These are phyloP conservation scores for Pichia sp. DNA, from an alignment of 1,139 yeast species.

Conservation along the genomic window DNA sequence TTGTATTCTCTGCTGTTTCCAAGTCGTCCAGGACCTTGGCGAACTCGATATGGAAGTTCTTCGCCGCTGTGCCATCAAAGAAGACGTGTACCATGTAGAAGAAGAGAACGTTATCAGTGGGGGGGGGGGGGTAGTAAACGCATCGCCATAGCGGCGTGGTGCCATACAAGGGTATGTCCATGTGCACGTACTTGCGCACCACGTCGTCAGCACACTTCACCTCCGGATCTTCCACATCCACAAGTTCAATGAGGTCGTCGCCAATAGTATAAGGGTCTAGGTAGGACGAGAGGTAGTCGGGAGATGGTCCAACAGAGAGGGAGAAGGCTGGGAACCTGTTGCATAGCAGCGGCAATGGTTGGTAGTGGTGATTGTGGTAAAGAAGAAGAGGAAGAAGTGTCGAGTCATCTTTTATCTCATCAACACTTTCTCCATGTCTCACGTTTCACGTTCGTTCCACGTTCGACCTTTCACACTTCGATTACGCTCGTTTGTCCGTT, in stretches of 20 bases:
- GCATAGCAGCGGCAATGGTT: neutral
- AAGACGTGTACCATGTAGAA: constrained; percentile 31
- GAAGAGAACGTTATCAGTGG: constrained; percentile 22
- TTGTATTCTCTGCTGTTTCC: neutral
- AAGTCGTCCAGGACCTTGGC: neutral
- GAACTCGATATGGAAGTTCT: constrained; percentile 26
- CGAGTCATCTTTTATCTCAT: neutral
- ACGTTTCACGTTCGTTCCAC: no score
- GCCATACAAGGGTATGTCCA: no score
- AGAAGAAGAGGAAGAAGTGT: neutral
- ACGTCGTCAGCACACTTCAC: no score
- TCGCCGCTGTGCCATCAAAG: constrained; percentile 34
- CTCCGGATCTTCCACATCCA: no score
- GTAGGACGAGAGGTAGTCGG: no score
- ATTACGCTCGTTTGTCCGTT: neutral
- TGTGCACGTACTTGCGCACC: no score
- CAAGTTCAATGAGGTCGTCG: no score
- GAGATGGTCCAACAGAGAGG: neutral
- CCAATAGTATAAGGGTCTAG: no score
- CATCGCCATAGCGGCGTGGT: no score
- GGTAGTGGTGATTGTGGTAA: neutral
- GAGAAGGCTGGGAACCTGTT: no score
- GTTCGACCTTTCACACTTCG: no score
- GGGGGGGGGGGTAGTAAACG: no score
- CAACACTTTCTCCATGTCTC: neutral